A percentile compares a stretch with the other conserved stretches of the same genome.
These are phyloP conservation scores for Trichoderma asperellum DNA, from an alignment of 2,329 filamentous ascomycete genomes.

Conservation along the genomic window DNA sequence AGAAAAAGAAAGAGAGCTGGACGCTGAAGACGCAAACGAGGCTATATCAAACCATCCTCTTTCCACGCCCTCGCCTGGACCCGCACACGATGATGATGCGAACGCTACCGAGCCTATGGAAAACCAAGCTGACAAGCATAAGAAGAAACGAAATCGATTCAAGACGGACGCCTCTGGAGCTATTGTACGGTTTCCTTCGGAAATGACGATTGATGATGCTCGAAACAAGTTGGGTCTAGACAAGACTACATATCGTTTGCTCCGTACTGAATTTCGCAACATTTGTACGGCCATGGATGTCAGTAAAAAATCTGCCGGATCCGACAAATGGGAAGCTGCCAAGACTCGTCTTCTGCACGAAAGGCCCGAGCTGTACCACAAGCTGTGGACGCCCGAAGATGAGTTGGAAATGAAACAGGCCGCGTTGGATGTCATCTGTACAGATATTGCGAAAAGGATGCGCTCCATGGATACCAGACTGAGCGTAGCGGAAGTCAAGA, in stretches of 20 bases:
- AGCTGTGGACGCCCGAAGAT: slow-evolving; percentile 62
- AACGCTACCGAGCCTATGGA: slow-evolving; percentile 3
- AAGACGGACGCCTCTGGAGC: slow-evolving; percentile 69
- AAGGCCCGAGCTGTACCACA: slow-evolving; percentile 63
- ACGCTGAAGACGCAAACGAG: background rate
- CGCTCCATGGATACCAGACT: slow-evolving; percentile 67
- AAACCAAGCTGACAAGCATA: slow-evolving; percentile 46
- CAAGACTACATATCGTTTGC: slow-evolving; percentile 62
- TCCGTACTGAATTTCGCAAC: slow-evolving; percentile 68
- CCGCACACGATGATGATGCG: background rate
- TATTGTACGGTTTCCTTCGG: slow-evolving; percentile 77
- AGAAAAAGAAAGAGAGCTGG: background rate
- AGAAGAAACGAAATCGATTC: slow-evolving; percentile 68
- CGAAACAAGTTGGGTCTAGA: slow-evolving; percentile 70
- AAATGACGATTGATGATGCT: slow-evolving; percentile 80
- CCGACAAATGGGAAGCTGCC: slow-evolving; percentile 72
- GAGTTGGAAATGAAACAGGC: slow-evolving; percentile 65
- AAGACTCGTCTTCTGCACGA: slow-evolving; percentile 70
- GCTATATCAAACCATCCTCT: background rate
- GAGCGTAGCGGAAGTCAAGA: slow-evolving; percentile 75
- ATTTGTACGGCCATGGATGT: slow-evolving; percentile 72
- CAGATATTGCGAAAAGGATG: slow-evolving; percentile 80
- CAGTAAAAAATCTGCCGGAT: slow-evolving; percentile 76
- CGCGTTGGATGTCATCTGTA: slow-evolving; percentile 78
- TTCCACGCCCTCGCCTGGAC: background rate